These are phyloP conservation scores for Panicum hallii DNA, from an alignment of 202 grass and related monocot species.

Conservation along the genomic window DNA sequence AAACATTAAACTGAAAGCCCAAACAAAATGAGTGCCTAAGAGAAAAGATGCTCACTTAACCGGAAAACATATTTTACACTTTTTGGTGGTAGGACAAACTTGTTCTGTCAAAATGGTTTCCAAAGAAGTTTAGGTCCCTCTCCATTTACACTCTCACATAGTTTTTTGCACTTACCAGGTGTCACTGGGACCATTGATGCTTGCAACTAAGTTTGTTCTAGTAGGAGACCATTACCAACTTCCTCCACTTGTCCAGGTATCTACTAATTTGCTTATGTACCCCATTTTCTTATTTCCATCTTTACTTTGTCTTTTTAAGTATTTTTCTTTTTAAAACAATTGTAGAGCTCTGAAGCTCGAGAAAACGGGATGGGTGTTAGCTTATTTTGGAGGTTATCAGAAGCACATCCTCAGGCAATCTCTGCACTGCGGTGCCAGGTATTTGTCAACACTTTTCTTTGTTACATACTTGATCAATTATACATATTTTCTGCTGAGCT, in stretches of 20 bases:
- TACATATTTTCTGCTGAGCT: conserved; percentile 40
- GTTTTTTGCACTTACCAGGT: conserved; percentile 56
- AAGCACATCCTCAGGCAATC: conserved; percentile 95
- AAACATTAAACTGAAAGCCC: neutral
- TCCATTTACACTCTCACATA: conserved; percentile 10
- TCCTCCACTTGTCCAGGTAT: conserved; percentile 95
- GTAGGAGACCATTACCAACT: conserved; percentile 98
- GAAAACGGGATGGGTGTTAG: conserved; percentile 95
- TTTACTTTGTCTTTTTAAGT: conserved; percentile 31
- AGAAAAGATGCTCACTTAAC: neutral
- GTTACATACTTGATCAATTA: conserved; percentile 1
- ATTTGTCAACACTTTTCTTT: conserved; percentile 26
- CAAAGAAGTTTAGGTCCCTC: conserved; percentile 12
- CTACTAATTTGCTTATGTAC: conserved; percentile 19
- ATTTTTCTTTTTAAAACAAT: conserved; percentile 26
- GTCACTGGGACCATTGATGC: conserved; percentile 90
- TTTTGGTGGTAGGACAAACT: neutral
- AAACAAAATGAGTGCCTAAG: no score
- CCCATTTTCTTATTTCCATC: conserved; percentile 31
- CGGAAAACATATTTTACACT: conserved; percentile 2
- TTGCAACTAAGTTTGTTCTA: conserved; percentile 94
- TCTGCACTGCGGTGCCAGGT: conserved; percentile 92
- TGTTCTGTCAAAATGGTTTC: conserved; percentile 34
- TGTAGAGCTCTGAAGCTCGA: conserved; percentile 84
- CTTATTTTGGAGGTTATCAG: conserved; percentile 96